These are phyloP conservation scores for Solanum hybrid DNA, from an alignment of 305 asterid genomes.

Conservation along the genomic window DNA sequence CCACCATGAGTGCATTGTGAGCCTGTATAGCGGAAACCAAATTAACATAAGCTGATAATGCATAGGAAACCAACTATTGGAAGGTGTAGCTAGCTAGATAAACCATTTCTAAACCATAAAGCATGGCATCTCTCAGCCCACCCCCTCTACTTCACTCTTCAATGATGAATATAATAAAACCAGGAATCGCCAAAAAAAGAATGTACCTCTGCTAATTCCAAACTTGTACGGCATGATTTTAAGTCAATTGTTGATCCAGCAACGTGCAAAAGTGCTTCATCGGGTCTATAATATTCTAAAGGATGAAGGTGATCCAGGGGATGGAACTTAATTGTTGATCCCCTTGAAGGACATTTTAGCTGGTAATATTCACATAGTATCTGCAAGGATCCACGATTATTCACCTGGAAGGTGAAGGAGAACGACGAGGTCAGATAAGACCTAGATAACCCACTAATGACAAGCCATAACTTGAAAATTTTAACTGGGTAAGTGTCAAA, in stretches of 20 bases:
- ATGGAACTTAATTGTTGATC: conserved; percentile 72
- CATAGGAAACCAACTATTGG: background rate
- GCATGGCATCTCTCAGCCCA: background rate
- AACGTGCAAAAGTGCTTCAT: conserved; percentile 56
- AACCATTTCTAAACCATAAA: background rate
- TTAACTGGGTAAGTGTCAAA: conserved; percentile 1
- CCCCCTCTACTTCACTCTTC: background rate
- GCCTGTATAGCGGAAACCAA: conserved; percentile 34
- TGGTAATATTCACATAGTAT: conserved; percentile 77
- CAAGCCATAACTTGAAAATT: conserved; percentile 3
- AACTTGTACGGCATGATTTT: conserved; percentile 77
- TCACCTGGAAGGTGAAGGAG: conserved; percentile 47
- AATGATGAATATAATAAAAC: background rate
- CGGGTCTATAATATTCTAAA: conserved; percentile 72
- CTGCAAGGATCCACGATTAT: conserved; percentile 73
- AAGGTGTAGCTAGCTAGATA: background rate
- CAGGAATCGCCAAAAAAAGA: background rate
- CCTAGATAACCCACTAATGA: background rate
- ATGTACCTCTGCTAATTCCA: conserved; percentile 88
- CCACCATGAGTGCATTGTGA: conserved; percentile 78
- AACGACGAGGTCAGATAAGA: conserved; percentile 7
- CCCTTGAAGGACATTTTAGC: conserved; percentile 59
- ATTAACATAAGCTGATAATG: background rate
- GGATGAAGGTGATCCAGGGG: conserved; percentile 96
- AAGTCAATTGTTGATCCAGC: conserved; percentile 82